These are phyloP conservation scores for Pascua guehoae DNA, from an alignment of 1,284 basidiomycete species.

Conservation along the genomic window DNA sequence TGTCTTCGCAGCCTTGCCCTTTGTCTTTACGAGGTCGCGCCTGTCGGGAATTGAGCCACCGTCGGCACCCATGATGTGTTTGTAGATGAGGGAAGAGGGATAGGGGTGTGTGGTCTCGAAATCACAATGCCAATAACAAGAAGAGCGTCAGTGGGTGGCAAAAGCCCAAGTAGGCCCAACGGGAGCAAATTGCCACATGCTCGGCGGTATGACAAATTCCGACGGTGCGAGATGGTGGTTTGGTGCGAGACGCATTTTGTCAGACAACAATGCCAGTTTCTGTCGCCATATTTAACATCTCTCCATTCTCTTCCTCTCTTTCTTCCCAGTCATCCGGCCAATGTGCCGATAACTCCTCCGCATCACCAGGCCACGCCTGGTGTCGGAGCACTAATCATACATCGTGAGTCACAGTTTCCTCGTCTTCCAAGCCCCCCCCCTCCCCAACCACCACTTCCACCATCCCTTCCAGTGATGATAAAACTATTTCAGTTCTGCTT, in stretches of 20 bases:
- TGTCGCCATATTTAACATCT: neutral
- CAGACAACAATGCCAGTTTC: no score
- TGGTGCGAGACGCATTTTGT: constrained; percentile 1
- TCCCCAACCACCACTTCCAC: no score
- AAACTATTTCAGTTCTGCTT: constrained; percentile 48
- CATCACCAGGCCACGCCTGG: constrained; percentile 17
- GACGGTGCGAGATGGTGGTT: neutral
- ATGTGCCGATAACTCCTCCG: constrained; percentile 4
- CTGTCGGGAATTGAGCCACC: constrained; percentile 50
- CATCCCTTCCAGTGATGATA: constrained; percentile 34
- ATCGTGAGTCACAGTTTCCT: constrained; percentile 8
- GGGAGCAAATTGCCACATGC: no score
- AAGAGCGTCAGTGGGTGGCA: no score
- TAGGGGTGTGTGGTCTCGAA: no score
- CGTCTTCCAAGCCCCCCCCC: neutral
- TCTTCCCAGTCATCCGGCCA: neutral
- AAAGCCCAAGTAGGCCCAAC: no score
- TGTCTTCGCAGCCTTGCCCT: constrained; percentile 58
- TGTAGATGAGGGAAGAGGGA: neutral
- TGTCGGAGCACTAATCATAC: constrained; percentile 4
- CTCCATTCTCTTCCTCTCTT: neutral
- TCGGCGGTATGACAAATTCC: no score
- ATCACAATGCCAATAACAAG: no score
- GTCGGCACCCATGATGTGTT: constrained; percentile 43
- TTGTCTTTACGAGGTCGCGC: constrained; percentile 48